Base-by-base conservation (phyloP, 176 grass and related monocot species). In the Juncus inflexus region DNA sequence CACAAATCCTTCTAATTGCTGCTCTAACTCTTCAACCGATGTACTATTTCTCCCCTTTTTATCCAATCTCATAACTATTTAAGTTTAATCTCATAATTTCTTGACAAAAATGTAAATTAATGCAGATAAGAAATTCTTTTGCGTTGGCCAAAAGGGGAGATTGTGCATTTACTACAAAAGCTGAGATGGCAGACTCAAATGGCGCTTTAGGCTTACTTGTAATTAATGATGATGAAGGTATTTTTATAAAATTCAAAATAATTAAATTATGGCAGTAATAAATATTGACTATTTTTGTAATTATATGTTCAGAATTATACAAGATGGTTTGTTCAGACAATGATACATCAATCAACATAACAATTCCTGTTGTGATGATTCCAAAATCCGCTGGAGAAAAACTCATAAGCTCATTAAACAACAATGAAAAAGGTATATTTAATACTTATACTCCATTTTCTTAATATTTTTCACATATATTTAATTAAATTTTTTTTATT, bases 141-240 rank as follows among this genome's bases (percentile, higher is more conserved):
- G 87, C 79, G 14, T 64, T 97, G 59, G 87, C 80, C 55, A 83
- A 80, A 63, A 88, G 92, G 60, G 92, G 92, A 67, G 79, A 86
- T 64, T 97, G 92, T 47, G 60, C 92, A 65, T 97, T 97, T 79
- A 97, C 85, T 58, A 71, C 65, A 9, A 97, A 97, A 89, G 92
- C 87, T 60, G 78, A 89, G n/a, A 53, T 62, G 74, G 92, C 92
- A 42, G 82, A 91, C 74, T 79, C 74, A 7, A 80, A 67, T 76
- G 85, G 85, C n/a, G 87, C 92, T 72, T 52, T 72, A 8, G 92
- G 77, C 61, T 89, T 97, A 65, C 59, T 97, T 36, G 78, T 97
- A 60, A 91, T 97, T 16, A 97, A 97, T 86, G 87, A 97, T 41
- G 73, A 77, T 73, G 92, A 97, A 91, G 92, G 92, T 95, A 83